Conservation (phyloP, 805 yeast species). For the Saccharomyces kudriavzevii region DNA sequence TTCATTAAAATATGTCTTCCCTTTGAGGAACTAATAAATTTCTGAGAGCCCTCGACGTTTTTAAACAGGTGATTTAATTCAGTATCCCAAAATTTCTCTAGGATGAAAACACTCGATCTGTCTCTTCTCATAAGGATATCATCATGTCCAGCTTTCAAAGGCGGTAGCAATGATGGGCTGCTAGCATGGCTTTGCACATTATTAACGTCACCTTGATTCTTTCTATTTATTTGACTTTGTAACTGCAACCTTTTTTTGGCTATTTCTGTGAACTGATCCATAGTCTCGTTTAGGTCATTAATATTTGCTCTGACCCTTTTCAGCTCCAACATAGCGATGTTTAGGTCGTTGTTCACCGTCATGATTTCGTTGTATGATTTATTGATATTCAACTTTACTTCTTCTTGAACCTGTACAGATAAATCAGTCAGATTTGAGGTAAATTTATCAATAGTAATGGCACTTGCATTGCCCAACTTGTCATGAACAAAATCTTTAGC, state of each 20-base stretch:
- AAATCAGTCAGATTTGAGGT: constrained; percentile 45
- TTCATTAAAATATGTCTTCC: constrained; percentile 77
- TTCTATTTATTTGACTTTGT: constrained; percentile 31
- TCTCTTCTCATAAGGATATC: constrained; percentile 32
- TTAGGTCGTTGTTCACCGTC: constrained; percentile 51
- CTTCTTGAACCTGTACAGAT: constrained; percentile 43
- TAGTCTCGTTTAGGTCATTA: constrained; percentile 49
- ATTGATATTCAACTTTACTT: constrained; percentile 50
- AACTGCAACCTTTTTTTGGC: constrained; percentile 50
- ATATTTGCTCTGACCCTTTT: constrained; percentile 53
- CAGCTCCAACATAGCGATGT: constrained; percentile 56
- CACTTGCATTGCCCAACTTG: constrained; percentile 56
- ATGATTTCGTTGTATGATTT: constrained; percentile 56
- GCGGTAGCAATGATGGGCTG: constrained; percentile 18
- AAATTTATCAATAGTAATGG: constrained; percentile 63
- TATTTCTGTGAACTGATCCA: constrained; percentile 50
- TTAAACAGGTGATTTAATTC: constrained; percentile 63
- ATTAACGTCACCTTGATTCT: neutral
- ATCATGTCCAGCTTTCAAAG: constrained; percentile 8
- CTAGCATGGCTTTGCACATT: neutral
- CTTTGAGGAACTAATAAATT: constrained; percentile 51
- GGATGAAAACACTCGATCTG: constrained; percentile 59
- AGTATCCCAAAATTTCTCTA: constrained; percentile 75
- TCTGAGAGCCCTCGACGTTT: constrained; percentile 88
- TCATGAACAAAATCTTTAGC: constrained; percentile 41